Percentiles rank a stretch among this genome's conserved stretches.
Evolutionary conservation across 345 rosid genomes (phyloP).

Genomic region (Schrenkiella parvula): DNA sequence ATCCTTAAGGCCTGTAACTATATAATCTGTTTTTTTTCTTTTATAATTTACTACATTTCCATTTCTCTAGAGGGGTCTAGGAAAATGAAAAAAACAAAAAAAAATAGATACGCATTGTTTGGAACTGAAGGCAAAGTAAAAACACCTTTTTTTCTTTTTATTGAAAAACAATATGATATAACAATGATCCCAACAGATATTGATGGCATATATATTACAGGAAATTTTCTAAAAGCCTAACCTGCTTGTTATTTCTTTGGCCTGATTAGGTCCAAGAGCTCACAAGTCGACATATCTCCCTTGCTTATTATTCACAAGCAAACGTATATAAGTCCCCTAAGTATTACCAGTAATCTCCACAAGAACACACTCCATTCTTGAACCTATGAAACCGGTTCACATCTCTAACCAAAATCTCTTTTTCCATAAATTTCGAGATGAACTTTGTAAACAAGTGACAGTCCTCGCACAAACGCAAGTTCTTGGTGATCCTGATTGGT

Average conservation of each 20-base stretch:
- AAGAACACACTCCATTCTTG: constrained; percentile 71
- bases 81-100: neutral
- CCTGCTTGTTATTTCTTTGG: constrained; percentile 6
- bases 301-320: constrained; percentile 26
- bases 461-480: constrained; percentile 82
- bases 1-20: neutral
- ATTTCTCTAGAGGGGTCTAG: neutral
- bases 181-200: constrained; percentile 25
- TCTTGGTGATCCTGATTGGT: constrained; percentile 75
- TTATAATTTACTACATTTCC: neutral
- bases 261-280: constrained; percentile 1
- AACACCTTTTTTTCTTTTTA: neutral
- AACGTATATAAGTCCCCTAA: constrained; percentile 11
- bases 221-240: constrained; percentile 3
- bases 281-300: constrained; percentile 8
- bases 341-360: constrained; percentile 77
- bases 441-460: constrained; percentile 80
- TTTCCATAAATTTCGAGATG: constrained; percentile 64
- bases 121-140: neutral
- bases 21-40: neutral
- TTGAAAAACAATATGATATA: neutral
- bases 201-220: constrained; percentile 14
- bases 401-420: constrained; percentile 78
- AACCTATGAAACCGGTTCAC: constrained; percentile 89
- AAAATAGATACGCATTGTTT: too few species aligned